Percentiles rank a stretch among this genome's conserved stretches.
These are phyloP conservation scores for Cunninghamia lanceolata DNA, from an alignment of 75 land plant species.

Conservation along the genomic window DNA sequence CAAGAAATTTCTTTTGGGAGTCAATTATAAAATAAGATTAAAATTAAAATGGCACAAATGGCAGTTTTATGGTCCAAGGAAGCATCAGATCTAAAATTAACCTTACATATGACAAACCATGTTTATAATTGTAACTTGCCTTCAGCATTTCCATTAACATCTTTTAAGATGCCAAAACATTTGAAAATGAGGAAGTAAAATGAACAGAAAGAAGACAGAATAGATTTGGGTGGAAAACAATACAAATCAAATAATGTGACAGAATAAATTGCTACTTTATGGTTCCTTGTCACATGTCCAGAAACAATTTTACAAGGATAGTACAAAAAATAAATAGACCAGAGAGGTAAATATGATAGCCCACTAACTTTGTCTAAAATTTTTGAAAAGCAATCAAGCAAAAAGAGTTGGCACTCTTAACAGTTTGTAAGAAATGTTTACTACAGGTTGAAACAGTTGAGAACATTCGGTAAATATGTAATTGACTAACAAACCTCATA, in stretches of 20 bases:
- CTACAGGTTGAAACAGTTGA: neutral
- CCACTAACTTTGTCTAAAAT: neutral
- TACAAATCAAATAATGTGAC: neutral
- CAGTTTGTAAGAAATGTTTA: neutral
- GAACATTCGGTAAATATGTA: neutral
- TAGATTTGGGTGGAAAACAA: neutral
- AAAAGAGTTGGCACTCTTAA: neutral
- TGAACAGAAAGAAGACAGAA: neutral
- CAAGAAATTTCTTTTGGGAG: neutral
- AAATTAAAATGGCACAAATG: neutral
- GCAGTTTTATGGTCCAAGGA: neutral
- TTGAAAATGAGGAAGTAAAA: neutral
- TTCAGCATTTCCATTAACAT: neutral
- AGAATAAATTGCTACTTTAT: neutral
- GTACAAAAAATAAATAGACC: neutral
- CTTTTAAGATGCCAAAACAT: neutral
- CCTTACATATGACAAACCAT: neutral
- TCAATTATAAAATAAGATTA: neutral
- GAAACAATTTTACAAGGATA: neutral
- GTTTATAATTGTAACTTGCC: neutral
- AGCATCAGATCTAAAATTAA: neutral
- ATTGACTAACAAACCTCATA: conserved; percentile 47
- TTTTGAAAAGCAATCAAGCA: neutral
- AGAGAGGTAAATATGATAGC: neutral
- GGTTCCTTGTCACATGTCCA: neutral